These are phyloP conservation scores for Talaromyces nanjingensis DNA, from an alignment of 495 filamentous ascomycete genomes.

Conservation along the genomic window DNA sequence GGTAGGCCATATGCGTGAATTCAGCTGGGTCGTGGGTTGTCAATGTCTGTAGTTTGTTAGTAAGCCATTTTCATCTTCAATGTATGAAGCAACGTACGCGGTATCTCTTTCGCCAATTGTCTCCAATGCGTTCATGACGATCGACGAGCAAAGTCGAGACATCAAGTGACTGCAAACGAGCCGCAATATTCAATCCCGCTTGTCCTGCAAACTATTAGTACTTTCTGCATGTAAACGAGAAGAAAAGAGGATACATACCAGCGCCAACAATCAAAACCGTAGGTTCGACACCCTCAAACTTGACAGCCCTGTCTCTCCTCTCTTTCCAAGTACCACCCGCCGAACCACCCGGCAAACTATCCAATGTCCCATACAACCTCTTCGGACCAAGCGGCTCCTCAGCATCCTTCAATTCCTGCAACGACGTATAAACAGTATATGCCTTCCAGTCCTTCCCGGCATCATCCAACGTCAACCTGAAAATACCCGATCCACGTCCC, in stretches of 20 bases:
- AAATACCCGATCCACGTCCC: constrained; percentile 51
- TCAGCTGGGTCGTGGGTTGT: constrained; percentile 69
- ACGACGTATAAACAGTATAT: constrained; percentile 54
- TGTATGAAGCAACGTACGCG: constrained; percentile 17
- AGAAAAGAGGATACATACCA: constrained; percentile 21
- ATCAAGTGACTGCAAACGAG: constrained; percentile 63
- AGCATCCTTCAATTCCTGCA: constrained; percentile 43
- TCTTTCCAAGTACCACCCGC: constrained; percentile 64
- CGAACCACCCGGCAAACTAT: constrained; percentile 51
- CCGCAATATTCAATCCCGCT: constrained; percentile 52
- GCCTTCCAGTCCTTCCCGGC: constrained; percentile 51
- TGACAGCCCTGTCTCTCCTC: constrained; percentile 35
- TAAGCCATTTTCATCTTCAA: background rate
- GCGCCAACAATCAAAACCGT: constrained; percentile 62
- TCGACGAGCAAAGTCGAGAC: constrained; percentile 61
- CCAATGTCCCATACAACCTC: constrained; percentile 45
- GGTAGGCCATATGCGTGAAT: constrained; percentile 69
- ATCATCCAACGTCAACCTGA: constrained; percentile 44
- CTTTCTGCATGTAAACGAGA: background rate
- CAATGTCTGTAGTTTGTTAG: constrained; percentile 18
- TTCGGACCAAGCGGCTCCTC: constrained; percentile 45
- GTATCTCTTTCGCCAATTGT: constrained; percentile 70
- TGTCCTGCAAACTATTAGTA: constrained; percentile 25
- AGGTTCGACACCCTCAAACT: constrained; percentile 53
- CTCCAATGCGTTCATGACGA: constrained; percentile 56